Percentiles rank a stretch among this genome's conserved stretches.
Evolutionary conservation across 1,284 basidiomycete genomes (phyloP).

Genomic region (Sanghuangporus sanghuang): DNA sequence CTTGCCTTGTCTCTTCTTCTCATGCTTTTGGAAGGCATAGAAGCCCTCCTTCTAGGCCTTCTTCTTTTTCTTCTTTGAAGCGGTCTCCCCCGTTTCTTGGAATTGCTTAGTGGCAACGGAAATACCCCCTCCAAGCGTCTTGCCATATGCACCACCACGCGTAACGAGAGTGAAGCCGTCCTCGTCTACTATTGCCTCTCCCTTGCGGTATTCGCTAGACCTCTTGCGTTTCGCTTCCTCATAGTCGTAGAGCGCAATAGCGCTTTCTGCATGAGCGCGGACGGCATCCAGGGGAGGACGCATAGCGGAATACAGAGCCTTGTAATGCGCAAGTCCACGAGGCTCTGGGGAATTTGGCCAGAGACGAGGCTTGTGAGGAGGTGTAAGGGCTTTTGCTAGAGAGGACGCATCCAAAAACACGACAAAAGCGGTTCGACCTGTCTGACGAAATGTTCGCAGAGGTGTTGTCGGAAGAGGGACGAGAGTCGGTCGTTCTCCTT

Average conservation of each 20-base stretch:
- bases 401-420: conserved; percentile 76
- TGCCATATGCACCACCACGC: conserved; percentile 81
- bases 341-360: conserved; percentile 58
- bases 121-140: conserved; percentile 77
- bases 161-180: conserved; percentile 91
- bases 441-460: conserved; percentile 53
- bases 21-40: conserved; percentile 85
- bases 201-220: conserved; percentile 58
- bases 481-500: conserved; percentile 28
- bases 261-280: conserved; percentile 70
- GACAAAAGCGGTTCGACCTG: conserved; percentile 68
- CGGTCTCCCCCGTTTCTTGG: conserved; percentile 46
- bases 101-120: conserved; percentile 73
- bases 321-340: conserved; percentile 71
- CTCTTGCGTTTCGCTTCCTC: conserved; percentile 59
- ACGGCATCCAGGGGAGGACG: conserved; percentile 71
- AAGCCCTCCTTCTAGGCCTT: conserved; percentile 75
- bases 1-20: conserved; percentile 80
- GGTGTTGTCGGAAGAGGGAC: conserved; percentile 51
- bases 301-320: conserved; percentile 51
- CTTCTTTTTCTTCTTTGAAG: conserved; percentile 44
- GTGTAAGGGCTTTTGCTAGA: conserved; percentile 54
- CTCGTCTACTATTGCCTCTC: conserved; percentile 83
- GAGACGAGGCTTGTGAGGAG: conserved; percentile 40
- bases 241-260: conserved; percentile 72